These are phyloP conservation scores for Yamadazyma membranifaciens DNA, from an alignment of 1,139 yeast species.

Conservation along the genomic window DNA sequence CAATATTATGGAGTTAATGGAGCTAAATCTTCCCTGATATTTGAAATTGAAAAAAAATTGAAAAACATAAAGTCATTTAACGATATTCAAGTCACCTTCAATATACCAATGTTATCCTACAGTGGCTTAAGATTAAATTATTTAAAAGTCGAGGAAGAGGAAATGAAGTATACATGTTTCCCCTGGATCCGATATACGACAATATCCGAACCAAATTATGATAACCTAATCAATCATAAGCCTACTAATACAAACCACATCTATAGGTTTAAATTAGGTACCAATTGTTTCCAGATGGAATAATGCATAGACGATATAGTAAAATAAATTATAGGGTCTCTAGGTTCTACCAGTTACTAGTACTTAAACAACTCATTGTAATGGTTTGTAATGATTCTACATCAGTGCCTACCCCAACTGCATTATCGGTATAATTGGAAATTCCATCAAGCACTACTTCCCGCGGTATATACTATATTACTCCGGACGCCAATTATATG, in stretches of 20 bases:
- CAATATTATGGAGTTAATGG: conserved; percentile 44
- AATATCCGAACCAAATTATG: conserved; percentile 17
- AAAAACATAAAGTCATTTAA: conserved; percentile 18
- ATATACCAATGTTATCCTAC: conserved; percentile 43
- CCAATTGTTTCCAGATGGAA: conserved; percentile 6
- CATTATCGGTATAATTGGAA: too few relatives aligned
- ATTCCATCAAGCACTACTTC: too few relatives aligned
- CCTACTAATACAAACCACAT: conserved; percentile 14
- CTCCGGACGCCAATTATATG: neutral
- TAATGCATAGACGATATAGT: neutral
- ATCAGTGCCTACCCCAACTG: too few relatives aligned
- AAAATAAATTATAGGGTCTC: neutral
- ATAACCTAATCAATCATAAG: conserved; percentile 3
- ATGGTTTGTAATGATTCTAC: too few relatives aligned
- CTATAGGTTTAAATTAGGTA: conserved; percentile 32
- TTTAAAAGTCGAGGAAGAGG: conserved; percentile 40
- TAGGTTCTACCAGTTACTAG: neutral
- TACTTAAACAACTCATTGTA: too few relatives aligned
- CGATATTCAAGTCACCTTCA: conserved; percentile 31
- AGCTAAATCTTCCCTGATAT: conserved; percentile 26
- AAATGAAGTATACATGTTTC: conserved; percentile 43
- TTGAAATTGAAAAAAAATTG: conserved; percentile 16
- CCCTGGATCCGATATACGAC: conserved; percentile 50
- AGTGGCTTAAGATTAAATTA: conserved; percentile 43
- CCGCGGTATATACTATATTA: too few relatives aligned